Base-by-base conservation (phyloP, 768 basidiomycete species). In the Amanita fuliginea region DNA sequence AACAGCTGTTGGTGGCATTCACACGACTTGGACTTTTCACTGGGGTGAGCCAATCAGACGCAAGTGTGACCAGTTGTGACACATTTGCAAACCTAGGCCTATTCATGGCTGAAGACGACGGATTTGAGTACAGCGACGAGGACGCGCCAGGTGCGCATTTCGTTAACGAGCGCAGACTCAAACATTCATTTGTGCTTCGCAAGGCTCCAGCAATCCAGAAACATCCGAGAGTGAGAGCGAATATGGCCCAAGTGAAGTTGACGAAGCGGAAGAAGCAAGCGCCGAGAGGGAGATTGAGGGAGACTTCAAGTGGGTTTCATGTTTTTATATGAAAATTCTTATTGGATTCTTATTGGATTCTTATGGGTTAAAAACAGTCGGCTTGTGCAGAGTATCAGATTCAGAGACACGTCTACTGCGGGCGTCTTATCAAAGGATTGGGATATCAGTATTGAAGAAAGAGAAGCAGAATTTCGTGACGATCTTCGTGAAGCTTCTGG, bases 401-500 rank as follows among this genome's bases (percentile, higher is more conserved):
- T 71, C 1, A 69, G 72, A 28, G 74, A 80, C 47, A 72, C 68
- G 13, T 61, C 66, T 5, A 62, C 57, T 8, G 54, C 72, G 3
- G 74, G 72, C 0, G 62, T 78, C 34, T 64, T 87, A 19, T 70
- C 75, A 33, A 76, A 77, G 49, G 78, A 83, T 51, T 92, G 88
- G 84, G 83, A 89, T 53, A 76, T 86, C 33, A 75, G 70, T 47
- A 75, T 84, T 39, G 77, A 82, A 57, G 81, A 87, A 47, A 71
- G 72, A 50, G 79, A 86, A 10, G 75, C 75, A 0, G 76, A 81
- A 54, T 85, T 89, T 58, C 78, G 75, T 11, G 82, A 88, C 50
- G 85, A 88, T 56, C 65, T 90, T 45, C 75, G 84, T 13, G 76
- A 70, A 37, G 86, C 85, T 5, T 83, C 85, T 7, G 86, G 86